These are phyloP conservation scores for Quercus phellos DNA, from an alignment of 331 rosid genomes.

Conservation along the genomic window DNA sequence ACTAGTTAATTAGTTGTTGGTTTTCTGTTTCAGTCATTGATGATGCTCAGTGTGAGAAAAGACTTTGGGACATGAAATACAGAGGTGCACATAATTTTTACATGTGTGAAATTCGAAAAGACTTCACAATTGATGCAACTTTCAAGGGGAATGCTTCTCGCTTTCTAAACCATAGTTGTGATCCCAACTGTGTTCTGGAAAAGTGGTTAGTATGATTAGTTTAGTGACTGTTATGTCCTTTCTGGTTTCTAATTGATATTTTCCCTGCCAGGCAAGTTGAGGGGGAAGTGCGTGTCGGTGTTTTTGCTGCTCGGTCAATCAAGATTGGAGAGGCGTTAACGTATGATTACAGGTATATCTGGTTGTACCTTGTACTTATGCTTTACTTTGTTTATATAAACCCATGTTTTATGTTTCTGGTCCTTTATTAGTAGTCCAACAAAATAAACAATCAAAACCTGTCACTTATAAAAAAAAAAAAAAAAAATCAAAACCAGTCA, in stretches of 20 bases:
- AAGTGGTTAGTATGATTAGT: conserved; percentile 68
- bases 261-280: conserved; percentile 77
- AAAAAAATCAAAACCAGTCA: neutral
- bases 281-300: conserved; percentile 88
- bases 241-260: neutral
- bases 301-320: conserved; percentile 73
- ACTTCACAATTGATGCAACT: conserved; percentile 94
- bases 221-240: neutral
- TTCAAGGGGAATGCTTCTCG: conserved; percentile 90
- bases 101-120: conserved; percentile 92
- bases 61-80: conserved; percentile 96
- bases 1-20: neutral
- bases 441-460: neutral
- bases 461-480: too few species aligned
- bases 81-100: conserved; percentile 68
- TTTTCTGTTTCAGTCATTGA: conserved; percentile 62
- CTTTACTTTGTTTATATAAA: neutral
- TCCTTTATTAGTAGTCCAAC: neutral
- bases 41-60: conserved; percentile 72
- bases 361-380: neutral
- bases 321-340: conserved; percentile 82
- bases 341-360: conserved; percentile 75
- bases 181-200: conserved; percentile 85
- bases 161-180: conserved; percentile 86
- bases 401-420: neutral